A percentile compares a stretch with the other conserved stretches of the same genome.
Conservation (phyloP, 2,329 filamentous ascomycete species). For the Phialocephala subalpina region DNA sequence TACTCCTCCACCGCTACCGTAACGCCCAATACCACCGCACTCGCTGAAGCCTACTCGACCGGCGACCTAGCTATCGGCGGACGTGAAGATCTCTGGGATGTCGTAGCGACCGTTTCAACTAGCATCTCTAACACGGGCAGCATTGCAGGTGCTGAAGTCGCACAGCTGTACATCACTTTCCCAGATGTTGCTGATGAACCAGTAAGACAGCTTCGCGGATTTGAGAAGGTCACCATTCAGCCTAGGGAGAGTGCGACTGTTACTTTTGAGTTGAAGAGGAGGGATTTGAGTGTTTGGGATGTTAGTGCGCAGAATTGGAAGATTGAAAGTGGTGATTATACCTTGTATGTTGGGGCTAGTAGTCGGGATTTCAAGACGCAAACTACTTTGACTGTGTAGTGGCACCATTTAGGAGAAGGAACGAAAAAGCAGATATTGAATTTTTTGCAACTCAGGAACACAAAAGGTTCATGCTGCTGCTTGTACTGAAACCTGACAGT, state of each 20-base stretch:
- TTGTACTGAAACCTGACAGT: too few species aligned
- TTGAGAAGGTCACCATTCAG: conserved; percentile 62
- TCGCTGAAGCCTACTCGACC: conserved; percentile 48
- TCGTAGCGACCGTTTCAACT: conserved; percentile 56
- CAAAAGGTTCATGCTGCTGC: too few species aligned
- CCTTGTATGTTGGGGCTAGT: conserved; percentile 12
- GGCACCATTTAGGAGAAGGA: neutral
- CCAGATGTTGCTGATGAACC: conserved; percentile 48
- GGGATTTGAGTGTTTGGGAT: conserved; percentile 3
- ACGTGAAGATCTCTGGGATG: conserved; percentile 62
- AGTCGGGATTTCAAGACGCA: conserved; percentile 2
- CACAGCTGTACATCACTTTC: conserved; percentile 41
- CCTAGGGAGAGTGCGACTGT: conserved; percentile 54
- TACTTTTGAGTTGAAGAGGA: conserved; percentile 53
- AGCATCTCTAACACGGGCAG: conserved; percentile 61
- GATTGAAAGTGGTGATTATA: conserved; percentile 4
- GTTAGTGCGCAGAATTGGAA: neutral
- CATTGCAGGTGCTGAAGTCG: conserved; percentile 41
- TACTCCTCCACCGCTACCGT: conserved; percentile 71
- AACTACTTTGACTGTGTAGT: conserved; percentile 1
- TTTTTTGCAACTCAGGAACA: too few species aligned
- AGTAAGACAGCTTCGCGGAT: conserved; percentile 67
- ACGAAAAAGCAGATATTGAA: too few species aligned
- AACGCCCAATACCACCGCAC: conserved; percentile 44
- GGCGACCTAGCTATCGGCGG: conserved; percentile 49